phyloP scores from a whole-genome alignment of 306 rosid genomes.

The Rubus parviflorus region DNA sequence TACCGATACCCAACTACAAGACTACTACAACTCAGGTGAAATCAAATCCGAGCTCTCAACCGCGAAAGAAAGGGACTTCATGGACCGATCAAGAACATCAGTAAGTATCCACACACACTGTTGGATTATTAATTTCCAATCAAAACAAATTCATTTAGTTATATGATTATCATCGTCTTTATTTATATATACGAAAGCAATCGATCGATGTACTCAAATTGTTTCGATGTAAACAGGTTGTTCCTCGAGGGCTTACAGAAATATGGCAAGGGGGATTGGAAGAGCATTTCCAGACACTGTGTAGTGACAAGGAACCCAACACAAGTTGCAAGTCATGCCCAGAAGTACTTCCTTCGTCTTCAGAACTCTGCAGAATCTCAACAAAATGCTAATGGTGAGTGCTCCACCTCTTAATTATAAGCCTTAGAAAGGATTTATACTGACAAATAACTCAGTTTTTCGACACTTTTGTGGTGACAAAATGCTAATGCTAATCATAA shows the following conservation, averaged over 20 bases:
- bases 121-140: background rate
- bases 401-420: background rate
- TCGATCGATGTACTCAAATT: background rate
- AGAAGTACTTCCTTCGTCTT: slow-evolving; percentile 1
- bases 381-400: background rate
- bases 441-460: background rate
- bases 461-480: background rate
- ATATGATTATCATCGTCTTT: too few species aligned
- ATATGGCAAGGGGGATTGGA: slow-evolving; percentile 25
- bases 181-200: background rate
- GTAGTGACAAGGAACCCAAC: slow-evolving; percentile 11
- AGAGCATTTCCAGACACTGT: slow-evolving; percentile 10
- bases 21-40: background rate
- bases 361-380: background rate
- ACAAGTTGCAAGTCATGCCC: slow-evolving; percentile 23
- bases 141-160: background rate
- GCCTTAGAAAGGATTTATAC: background rate
- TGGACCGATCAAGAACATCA: slow-evolving; percentile 12
- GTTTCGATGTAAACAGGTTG: background rate
- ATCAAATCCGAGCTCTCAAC: background rate
- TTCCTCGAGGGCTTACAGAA: slow-evolving; percentile 4
- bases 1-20: slow-evolving; percentile 9
- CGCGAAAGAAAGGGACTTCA: background rate
- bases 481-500: background rate
- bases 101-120: background rate